These are phyloP conservation scores for Calonectria naviculata DNA, from an alignment of 2,329 filamentous ascomycete genomes.

Conservation along the genomic window DNA sequence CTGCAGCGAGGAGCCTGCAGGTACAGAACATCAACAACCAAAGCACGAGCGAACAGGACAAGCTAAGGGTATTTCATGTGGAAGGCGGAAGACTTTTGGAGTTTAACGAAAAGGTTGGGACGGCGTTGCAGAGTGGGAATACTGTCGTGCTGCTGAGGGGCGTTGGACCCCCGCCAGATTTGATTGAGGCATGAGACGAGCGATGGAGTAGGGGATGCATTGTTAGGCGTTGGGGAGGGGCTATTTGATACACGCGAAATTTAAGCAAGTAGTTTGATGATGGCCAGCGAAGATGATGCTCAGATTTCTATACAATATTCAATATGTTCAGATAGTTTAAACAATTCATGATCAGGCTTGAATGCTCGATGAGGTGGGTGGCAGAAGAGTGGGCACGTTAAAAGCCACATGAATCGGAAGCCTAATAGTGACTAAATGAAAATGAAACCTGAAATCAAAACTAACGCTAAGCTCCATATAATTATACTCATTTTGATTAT, in stretches of 20 bases:
- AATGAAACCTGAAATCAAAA: too few species aligned
- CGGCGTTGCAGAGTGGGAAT: constrained; percentile 80
- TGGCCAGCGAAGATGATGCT: neutral
- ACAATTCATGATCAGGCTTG: neutral
- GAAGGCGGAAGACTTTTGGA: constrained; percentile 89
- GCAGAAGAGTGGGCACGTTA: too few species aligned
- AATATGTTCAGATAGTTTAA: neutral
- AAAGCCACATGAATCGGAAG: too few species aligned
- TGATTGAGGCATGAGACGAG: constrained; percentile 64
- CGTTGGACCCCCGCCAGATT: constrained; percentile 80
- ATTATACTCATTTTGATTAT: too few species aligned
- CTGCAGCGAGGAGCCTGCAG: constrained; percentile 80
- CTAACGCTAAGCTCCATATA: too few species aligned
- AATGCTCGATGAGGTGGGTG: neutral
- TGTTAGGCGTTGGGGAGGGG: constrained; percentile 31
- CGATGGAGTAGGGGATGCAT: constrained; percentile 19
- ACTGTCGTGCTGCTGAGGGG: constrained; percentile 90
- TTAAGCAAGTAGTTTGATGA: neutral
- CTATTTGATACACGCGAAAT: neutral
- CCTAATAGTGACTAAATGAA: too few species aligned
- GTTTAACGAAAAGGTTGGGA: constrained; percentile 87
- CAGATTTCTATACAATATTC: neutral
- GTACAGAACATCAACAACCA: constrained; percentile 88
- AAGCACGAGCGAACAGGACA: constrained; percentile 79
- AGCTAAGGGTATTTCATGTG: constrained; percentile 90